These are phyloP conservation scores for Plasmodium coatneyi DNA, from an alignment of 169 alveolate species.

Conservation along the genomic window DNA sequence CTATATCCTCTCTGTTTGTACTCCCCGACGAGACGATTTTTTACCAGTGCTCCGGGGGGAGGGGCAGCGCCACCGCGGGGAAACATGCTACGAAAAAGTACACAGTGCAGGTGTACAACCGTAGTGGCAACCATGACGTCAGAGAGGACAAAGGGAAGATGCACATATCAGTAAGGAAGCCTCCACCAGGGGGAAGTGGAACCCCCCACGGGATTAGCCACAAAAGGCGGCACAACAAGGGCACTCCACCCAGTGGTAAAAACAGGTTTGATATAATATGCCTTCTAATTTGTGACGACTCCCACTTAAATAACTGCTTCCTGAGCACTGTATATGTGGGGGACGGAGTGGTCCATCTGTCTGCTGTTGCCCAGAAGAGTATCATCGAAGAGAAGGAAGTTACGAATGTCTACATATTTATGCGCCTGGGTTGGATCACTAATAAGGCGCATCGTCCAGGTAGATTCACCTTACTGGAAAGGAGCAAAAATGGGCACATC, in stretches of 20 bases:
- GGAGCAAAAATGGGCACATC: neutral
- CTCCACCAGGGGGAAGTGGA: neutral
- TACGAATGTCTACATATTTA: slow-evolving; percentile 23
- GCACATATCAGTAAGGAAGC: neutral
- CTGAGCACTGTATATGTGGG: slow-evolving; percentile 3
- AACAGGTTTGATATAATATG: neutral
- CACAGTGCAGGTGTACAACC: neutral
- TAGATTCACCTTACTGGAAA: neutral
- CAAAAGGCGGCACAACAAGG: neutral
- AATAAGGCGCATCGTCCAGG: neutral
- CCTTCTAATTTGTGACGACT: slow-evolving; percentile 26
- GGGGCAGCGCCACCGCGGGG: neutral
- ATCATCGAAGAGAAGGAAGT: slow-evolving; percentile 10
- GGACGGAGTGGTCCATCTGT: neutral
- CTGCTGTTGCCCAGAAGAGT: slow-evolving; percentile 12
- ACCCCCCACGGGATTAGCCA: neutral
- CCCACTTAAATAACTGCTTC: slow-evolving; percentile 25
- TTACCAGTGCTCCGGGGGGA: slow-evolving; percentile 34
- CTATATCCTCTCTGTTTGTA: slow-evolving; percentile 38
- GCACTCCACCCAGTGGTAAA: neutral
- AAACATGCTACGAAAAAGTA: neutral
- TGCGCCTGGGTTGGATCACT: neutral
- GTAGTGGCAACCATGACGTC: neutral
- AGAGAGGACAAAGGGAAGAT: neutral
- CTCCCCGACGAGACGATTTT: slow-evolving; percentile 22